These are phyloP conservation scores for Hymenotorrendiella dingleyae DNA, from an alignment of 2,329 filamentous ascomycete species.

Conservation along the genomic window DNA sequence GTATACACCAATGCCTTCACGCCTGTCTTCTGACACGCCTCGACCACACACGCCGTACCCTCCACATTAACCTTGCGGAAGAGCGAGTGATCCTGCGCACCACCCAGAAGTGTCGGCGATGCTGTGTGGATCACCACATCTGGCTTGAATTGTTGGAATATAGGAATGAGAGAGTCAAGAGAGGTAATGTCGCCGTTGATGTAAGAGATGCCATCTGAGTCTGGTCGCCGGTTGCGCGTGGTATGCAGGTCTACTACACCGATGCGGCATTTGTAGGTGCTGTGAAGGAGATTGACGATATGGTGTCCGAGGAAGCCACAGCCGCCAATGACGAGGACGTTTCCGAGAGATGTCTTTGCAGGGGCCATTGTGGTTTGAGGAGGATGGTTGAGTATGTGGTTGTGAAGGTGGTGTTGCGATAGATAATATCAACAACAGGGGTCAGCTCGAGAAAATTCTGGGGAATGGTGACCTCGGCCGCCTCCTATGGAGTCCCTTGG, in stretches of 20 bases:
- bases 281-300: constrained; percentile 67
- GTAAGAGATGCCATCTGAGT: constrained; percentile 54
- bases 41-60: constrained; percentile 73
- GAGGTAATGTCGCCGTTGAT: constrained; percentile 75
- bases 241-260: constrained; percentile 69
- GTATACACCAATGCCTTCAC: constrained; percentile 88
- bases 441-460: too few relatives aligned
- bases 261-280: constrained; percentile 51
- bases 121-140: constrained; percentile 90
- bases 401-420: too few relatives aligned
- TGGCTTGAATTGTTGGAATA: constrained; percentile 63
- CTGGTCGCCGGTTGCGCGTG: constrained; percentile 56
- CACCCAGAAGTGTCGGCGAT: constrained; percentile 53
- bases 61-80: constrained; percentile 83
- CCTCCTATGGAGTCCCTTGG: too few relatives aligned
- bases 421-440: too few relatives aligned
- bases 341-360: constrained; percentile 43
- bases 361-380: constrained; percentile 10
- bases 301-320: constrained; percentile 82
- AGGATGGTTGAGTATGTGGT: not conserved
- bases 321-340: constrained; percentile 73
- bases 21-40: constrained; percentile 61
- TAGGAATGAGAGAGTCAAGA: constrained; percentile 48
- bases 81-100: constrained; percentile 53
- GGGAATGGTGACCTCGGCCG: too few relatives aligned